Evolutionary conservation across 2,329 filamentous ascomycete species (phyloP).

Genomic region (Nemania sp.): DNA sequence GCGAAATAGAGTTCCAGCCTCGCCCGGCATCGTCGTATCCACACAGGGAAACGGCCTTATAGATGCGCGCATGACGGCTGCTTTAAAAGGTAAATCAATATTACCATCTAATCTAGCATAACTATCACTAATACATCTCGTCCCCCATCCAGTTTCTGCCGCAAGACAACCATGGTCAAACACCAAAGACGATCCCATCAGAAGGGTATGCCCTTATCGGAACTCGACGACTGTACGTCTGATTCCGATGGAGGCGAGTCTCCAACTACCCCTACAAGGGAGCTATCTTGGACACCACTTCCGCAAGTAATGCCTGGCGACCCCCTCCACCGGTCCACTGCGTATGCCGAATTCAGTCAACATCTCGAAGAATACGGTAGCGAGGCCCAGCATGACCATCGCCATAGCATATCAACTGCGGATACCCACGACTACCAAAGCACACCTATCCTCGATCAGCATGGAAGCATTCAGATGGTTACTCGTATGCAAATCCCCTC

Average conservation of each 20-base stretch:
- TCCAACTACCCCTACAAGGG: constrained; percentile 59
- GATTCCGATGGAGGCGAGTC: constrained; percentile 63
- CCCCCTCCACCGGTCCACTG: constrained; percentile 55
- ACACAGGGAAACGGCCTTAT: constrained; percentile 70
- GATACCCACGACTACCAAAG: constrained; percentile 52
- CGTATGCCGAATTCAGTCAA: constrained; percentile 60
- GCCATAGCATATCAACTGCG: constrained; percentile 53
- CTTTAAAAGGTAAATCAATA: constrained; percentile 57
- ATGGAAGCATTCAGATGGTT: constrained; percentile 52
- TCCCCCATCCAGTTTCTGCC: constrained; percentile 61
- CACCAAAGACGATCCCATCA: constrained; percentile 67
- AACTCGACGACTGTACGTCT: constrained; percentile 59
- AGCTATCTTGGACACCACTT: constrained; percentile 57
- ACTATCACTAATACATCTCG: constrained; percentile 12
- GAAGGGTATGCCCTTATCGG: constrained; percentile 59
- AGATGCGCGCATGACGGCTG: constrained; percentile 65
- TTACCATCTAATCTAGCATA: constrained; percentile 27
- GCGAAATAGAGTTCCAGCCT: constrained; percentile 63
- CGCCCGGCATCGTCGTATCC: constrained; percentile 67
- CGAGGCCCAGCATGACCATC: constrained; percentile 50
- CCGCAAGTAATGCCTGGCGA: constrained; percentile 45
- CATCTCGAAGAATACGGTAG: constrained; percentile 52
- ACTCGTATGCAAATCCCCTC: constrained; percentile 55
- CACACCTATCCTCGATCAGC: constrained; percentile 49
- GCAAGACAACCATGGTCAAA: constrained; percentile 74